Conservation (phyloP, 2,329 filamentous ascomycete genomes). For the Colletotrichum plurivorum region DNA sequence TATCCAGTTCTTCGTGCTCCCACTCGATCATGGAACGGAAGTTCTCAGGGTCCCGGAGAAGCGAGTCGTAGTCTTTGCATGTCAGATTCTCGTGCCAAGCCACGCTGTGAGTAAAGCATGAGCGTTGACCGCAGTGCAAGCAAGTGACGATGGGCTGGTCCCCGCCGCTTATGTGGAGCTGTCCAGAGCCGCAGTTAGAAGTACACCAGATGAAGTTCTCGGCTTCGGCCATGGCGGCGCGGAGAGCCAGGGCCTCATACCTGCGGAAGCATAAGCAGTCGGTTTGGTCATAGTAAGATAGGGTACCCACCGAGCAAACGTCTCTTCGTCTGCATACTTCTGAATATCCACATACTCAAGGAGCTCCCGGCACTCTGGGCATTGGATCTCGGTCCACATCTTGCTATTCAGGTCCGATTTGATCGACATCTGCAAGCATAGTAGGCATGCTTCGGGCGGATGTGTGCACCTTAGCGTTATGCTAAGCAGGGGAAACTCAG, state of each 20-base stretch:
- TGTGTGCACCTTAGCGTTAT: slow-evolving; percentile 53
- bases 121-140: slow-evolving; percentile 54
- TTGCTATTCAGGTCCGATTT: slow-evolving; percentile 50
- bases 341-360: slow-evolving; percentile 62
- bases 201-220: slow-evolving; percentile 69
- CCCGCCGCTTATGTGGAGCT: slow-evolving; percentile 61
- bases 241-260: slow-evolving; percentile 60
- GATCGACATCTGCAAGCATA: slow-evolving; percentile 53
- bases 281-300: neutral
- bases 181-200: slow-evolving; percentile 64
- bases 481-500: slow-evolving; percentile 50
- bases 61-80: slow-evolving; percentile 59
- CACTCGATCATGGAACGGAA: slow-evolving; percentile 55
- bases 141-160: slow-evolving; percentile 59
- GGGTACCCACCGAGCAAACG: slow-evolving; percentile 56
- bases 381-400: slow-evolving; percentile 62
- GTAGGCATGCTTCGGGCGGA: slow-evolving; percentile 50
- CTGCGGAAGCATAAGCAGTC: slow-evolving; percentile 41
- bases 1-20: slow-evolving; percentile 59
- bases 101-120: slow-evolving; percentile 59
- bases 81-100: slow-evolving; percentile 58
- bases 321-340: slow-evolving; percentile 57
- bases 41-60: slow-evolving; percentile 54
- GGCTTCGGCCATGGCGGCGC: slow-evolving; percentile 58
- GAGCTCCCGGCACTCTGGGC: slow-evolving; percentile 63